These are phyloP conservation scores for Russula sp. DNA, from an alignment of 768 basidiomycete species.

Conservation along the genomic window DNA sequence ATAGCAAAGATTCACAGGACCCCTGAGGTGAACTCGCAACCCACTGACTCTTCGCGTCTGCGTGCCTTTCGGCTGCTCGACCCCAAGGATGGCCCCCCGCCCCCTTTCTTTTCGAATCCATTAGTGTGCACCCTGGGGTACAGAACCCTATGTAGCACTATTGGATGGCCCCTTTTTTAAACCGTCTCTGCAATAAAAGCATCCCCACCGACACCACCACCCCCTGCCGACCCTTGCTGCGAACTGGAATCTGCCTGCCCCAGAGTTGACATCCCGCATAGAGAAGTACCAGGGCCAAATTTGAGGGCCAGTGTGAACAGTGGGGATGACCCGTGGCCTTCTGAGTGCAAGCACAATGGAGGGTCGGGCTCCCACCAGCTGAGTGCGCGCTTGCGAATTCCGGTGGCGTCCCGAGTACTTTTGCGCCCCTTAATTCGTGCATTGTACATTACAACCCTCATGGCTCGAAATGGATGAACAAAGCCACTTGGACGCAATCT, in stretches of 20 bases:
- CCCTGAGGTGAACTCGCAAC: slow-evolving; percentile 1
- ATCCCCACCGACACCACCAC: slow-evolving; percentile 72
- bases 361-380: no score
- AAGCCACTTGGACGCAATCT: slow-evolving; percentile 83
- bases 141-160: no score
- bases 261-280: slow-evolving; percentile 31
- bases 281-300: slow-evolving; percentile 42
- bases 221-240: slow-evolving; percentile 87
- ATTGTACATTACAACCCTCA: slow-evolving; percentile 37
- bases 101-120: no score
- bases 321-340: slow-evolving; percentile 51
- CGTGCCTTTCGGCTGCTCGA: slow-evolving; percentile 61
- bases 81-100: slow-evolving; percentile 71
- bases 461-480: slow-evolving; percentile 37
- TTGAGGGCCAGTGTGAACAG: slow-evolving; percentile 74
- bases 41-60: slow-evolving; percentile 85
- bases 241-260: slow-evolving; percentile 39
- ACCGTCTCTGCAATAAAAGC: neutral
- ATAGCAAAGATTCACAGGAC: no score
- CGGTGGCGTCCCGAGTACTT: slow-evolving; percentile 62
- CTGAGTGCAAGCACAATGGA: slow-evolving; percentile 48
- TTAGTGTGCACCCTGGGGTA: no score
- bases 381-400: slow-evolving; percentile 52
- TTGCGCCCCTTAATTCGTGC: slow-evolving; percentile 59
- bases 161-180: no score